Conservation (phyloP, 2,329 filamentous ascomycete species). For the Fusarium sulawesiense region DNA sequence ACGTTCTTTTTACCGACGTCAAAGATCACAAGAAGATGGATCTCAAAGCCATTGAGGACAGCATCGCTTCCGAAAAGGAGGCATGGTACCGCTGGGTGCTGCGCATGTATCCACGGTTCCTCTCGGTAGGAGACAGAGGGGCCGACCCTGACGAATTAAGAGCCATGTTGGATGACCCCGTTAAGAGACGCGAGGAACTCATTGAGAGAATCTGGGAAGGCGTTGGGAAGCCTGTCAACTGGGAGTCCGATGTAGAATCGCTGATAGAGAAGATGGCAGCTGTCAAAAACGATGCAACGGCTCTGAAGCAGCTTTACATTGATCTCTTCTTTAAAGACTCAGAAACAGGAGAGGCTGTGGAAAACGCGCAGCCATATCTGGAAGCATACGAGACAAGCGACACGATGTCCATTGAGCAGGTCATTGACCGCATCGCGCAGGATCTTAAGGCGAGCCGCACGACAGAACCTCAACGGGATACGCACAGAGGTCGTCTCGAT, state of each 20-base stretch:
- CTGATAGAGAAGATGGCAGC: conserved; percentile 51
- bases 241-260: conserved; percentile 49
- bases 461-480: conserved; percentile 53
- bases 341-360: conserved; percentile 49
- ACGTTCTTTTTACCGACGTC: conserved; percentile 61
- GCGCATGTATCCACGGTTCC: conserved; percentile 54
- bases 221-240: conserved; percentile 50
- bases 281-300: conserved; percentile 47
- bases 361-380: conserved; percentile 54
- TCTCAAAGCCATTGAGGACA: conserved; percentile 60
- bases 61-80: conserved; percentile 63
- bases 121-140: conserved; percentile 48
- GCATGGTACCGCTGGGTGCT: conserved; percentile 64
- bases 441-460: conserved; percentile 48
- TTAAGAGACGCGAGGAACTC: conserved; percentile 52
- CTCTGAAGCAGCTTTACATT: conserved; percentile 55
- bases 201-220: conserved; percentile 53
- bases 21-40: conserved; percentile 56
- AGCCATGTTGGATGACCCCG: conserved; percentile 53
- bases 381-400: conserved; percentile 50
- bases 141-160: conserved; percentile 50
- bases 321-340: conserved; percentile 56
- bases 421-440: conserved; percentile 50
- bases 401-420: conserved; percentile 48
- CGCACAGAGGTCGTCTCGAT: conserved; percentile 55